Base-by-base conservation (phyloP, 179 eudicot species). In the Spergularia azorica region DNA sequence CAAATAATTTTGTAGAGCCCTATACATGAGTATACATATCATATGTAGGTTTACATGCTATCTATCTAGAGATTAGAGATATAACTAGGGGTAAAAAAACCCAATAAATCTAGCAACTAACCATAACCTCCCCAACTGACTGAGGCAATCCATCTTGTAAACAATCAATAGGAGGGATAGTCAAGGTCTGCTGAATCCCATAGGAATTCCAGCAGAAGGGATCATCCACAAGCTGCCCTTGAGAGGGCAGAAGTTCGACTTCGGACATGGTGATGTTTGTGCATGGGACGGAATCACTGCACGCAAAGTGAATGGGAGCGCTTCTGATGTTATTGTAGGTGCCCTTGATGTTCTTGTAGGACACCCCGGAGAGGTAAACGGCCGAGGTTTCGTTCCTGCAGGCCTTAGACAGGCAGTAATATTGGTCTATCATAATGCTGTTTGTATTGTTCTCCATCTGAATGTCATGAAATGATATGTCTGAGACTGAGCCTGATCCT, bases 201-300 rank as follows among this genome's bases (percentile, higher is more conserved):
- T 95, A 95, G 0, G 98, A 88, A 71, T 95, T 95, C 98, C 98
- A 95, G 65, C 97, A 95, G 65, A 93, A 93, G 2, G 98, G 97
- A 54, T 95, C 91, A 67, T 93, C 98, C 13, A 93, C 92, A 63
- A 91, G 76, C 59, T 87, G 89, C 20, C 97, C 98, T 79, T 88
- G 84, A n/a, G 86, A 76, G 0, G 98, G 98, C 10, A 93, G 77
- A 3, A 93, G 83, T 81, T 95, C 97, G 0, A 91, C 98, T 36
- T 95, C 95, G 0, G 98, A 90, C 98, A 90, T 90, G 6, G 97
- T 95, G 39, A 93, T 91, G 79, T 95, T 95, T 2, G 97, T 91
- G 83, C 98, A 95, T 6, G 98, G 88, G 18, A 93, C 83, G 0
- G 86, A 77, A 81, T 95, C 97, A 18, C 98, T 95, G 62, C 98